Percentiles rank a stretch among this genome's conserved stretches.
Conservation (phyloP, 495 filamentous ascomycete species). For the Annulohypoxylon stygium region DNA sequence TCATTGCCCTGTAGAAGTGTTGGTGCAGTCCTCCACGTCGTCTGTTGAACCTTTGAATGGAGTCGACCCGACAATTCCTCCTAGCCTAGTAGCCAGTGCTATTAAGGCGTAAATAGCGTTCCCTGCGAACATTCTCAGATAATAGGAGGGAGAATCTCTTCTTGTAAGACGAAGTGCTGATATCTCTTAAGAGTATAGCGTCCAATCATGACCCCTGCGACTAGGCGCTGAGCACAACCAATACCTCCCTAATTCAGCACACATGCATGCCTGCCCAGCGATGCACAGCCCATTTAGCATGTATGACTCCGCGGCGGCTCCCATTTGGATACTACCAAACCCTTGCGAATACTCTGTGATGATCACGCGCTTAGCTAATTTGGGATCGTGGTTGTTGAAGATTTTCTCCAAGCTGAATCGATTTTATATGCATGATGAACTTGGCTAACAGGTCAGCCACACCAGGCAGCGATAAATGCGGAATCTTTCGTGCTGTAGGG, state of each 20-base stretch:
- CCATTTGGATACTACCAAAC: not conserved
- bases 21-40: not conserved
- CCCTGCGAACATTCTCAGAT: not conserved
- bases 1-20: not conserved
- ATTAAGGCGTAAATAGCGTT: not conserved
- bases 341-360: not conserved
- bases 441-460: not conserved
- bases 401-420: too few species aligned
- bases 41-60: not conserved
- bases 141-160: not conserved
- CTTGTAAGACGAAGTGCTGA: not conserved
- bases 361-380: not conserved
- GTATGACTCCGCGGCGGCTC: too few species aligned
- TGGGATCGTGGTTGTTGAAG: not conserved
- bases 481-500: not conserved
- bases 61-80: not conserved
- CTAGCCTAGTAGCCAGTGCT: not conserved
- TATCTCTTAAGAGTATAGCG: not conserved
- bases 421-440: not conserved
- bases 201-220: not conserved
- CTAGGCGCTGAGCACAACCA: not conserved
- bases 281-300: not conserved
- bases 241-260: not conserved
- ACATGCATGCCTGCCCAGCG: not conserved
- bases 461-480: not conserved